Evolutionary conservation across 768 basidiomycete genomes (phyloP), one percentile per base, ranked within the genome.

Genomic region (Suillus hirtellus): DNA sequence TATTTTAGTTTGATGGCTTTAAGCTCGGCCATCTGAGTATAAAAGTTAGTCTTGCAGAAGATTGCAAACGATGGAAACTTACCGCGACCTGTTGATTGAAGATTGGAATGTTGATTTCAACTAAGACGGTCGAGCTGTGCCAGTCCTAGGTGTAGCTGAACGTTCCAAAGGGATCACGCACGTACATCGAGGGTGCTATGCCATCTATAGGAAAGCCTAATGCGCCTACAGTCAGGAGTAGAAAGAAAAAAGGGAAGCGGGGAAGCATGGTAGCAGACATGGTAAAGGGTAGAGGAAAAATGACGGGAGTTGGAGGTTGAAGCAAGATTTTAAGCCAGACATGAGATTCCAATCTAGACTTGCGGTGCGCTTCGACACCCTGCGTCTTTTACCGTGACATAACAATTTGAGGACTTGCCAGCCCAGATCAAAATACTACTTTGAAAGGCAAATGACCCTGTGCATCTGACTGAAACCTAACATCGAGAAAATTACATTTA

Each of bases 251-350:
- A 8, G 43, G 7, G 8, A 37, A 27, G 59, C 4, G 35, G 53
- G 60, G 21, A 6, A 64, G 27, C 67, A 69, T 74, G 4, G 17
- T 63, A 35, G 55, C 1, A 19, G 24, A n/a, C 5, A 47, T 35
- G 15, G 14, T 59, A 12, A 37, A 21, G 10, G 4, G 37, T 34
- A 21, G 2, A 59, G 47, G 15, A 4, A 44, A n/a, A 34, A 19
- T 14, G 38, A 58, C 15, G 37, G 19, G 42, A 58, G 19, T n/a
- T 34, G 42, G 55, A 46, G n/a, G 15, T 54, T 19, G 9, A 37
- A 21, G 42, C 6, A 75, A 75, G 64, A 77, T 76, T 60, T 53
- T n/a, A 53, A 19, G 19, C 19, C 10, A 34, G 8, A 19, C 31
- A 53, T 35, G 19, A 0, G 3, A 35, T 53, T 53, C 11, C 34